These are phyloP conservation scores for Conticribra weissflogii DNA, from an alignment of 108 stramenopile genomes.

Conservation along the genomic window DNA sequence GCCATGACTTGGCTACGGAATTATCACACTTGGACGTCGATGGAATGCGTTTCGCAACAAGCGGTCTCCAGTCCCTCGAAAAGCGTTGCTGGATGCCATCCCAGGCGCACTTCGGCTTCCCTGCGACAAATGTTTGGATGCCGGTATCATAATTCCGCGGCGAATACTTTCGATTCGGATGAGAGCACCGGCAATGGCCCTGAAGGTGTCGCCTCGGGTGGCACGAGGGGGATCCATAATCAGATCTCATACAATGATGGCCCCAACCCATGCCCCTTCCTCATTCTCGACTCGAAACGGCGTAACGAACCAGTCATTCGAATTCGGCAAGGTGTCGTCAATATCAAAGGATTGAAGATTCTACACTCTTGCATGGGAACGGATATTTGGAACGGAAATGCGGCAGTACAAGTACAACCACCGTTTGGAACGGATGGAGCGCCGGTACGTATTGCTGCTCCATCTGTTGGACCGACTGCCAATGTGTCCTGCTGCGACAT, in stretches of 20 bases:
- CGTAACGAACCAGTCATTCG: constrained; percentile 71
- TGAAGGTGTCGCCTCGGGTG: constrained; percentile 7
- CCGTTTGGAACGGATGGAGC: constrained; percentile 46
- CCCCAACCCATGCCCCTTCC: constrained; percentile 43
- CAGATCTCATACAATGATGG: constrained; percentile 20
- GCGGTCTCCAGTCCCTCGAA: background rate
- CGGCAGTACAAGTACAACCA: constrained; percentile 80
- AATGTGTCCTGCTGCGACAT: constrained; percentile 60
- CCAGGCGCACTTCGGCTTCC: background rate
- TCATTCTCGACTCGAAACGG: constrained; percentile 56
- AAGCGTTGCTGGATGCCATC: background rate
- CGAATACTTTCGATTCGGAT: background rate
- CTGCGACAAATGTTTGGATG: background rate
- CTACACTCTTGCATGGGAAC: constrained; percentile 56
- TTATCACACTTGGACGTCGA: constrained; percentile 13
- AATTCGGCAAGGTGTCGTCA: constrained; percentile 61
- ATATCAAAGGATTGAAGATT: constrained; percentile 56
- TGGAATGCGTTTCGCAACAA: background rate
- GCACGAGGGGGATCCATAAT: background rate
- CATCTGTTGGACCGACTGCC: constrained; percentile 46
- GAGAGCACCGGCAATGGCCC: background rate
- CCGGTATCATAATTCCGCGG: background rate
- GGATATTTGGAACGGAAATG: constrained; percentile 90
- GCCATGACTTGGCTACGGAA: constrained; percentile 26
- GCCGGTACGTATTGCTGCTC: constrained; percentile 30